These are phyloP conservation scores for Nicotiana undulata DNA, from an alignment of 257 asterid genomes.

Conservation along the genomic window DNA sequence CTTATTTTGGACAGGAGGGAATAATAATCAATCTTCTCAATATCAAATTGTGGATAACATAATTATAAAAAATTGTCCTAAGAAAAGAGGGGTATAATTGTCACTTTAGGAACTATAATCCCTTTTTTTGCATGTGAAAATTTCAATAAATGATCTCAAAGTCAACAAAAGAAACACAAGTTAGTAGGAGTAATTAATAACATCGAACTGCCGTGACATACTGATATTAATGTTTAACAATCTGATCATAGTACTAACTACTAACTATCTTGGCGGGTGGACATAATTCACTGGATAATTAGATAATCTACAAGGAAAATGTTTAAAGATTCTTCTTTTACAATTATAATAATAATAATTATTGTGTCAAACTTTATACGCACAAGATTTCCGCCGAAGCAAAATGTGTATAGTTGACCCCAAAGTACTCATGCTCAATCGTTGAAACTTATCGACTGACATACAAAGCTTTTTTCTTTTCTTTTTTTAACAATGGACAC, in stretches of 20 bases:
- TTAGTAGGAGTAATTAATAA: not conserved
- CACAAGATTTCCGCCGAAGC: not conserved
- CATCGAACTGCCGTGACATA: not conserved
- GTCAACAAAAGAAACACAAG: not conserved
- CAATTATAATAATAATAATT: too few species aligned
- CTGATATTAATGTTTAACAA: not conserved
- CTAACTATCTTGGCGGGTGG: not conserved
- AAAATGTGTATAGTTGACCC: not conserved
- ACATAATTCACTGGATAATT: not conserved
- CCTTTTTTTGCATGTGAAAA: not conserved
- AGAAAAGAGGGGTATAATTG: not conserved
- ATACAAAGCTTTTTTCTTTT: accelerated
- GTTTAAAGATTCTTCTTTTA: too few species aligned
- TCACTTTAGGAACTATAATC: not conserved
- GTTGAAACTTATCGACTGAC: too few species aligned
- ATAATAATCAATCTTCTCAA: not conserved
- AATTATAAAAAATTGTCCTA: too few species aligned
- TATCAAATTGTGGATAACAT: not conserved
- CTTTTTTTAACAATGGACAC: too few species aligned
- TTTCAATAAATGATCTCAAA: not conserved
- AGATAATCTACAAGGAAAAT: not conserved
- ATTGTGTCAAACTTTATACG: too few species aligned
- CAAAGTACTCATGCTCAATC: not conserved
- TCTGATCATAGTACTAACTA: not conserved
- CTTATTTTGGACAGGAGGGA: too few species aligned